phyloP scores from a whole-genome alignment of 2,329 filamentous ascomycete species.

The Balansia obtecta region DNA sequence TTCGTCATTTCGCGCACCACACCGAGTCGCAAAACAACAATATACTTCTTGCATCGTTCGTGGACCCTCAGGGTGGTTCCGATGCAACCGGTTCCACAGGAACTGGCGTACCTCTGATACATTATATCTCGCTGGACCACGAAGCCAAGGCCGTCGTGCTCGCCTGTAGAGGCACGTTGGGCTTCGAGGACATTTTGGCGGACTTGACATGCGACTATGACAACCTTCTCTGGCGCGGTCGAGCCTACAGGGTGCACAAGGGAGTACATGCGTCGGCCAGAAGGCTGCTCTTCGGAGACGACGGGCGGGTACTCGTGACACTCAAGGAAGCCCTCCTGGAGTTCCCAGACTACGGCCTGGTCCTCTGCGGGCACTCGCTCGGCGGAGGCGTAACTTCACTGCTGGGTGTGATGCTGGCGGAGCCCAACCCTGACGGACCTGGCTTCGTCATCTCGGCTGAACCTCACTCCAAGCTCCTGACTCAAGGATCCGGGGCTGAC shows the following conservation, averaged over 20 bases:
- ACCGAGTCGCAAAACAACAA: slow-evolving; percentile 44
- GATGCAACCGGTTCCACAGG: slow-evolving; percentile 52
- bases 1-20: slow-evolving; percentile 51
- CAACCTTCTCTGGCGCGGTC: slow-evolving; percentile 49
- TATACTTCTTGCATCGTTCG: slow-evolving; percentile 56
- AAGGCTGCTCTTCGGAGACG: slow-evolving; percentile 53
- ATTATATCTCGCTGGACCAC: slow-evolving; percentile 61
- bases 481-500: slow-evolving; percentile 17
- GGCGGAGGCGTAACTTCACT: slow-evolving; percentile 59
- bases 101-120: slow-evolving; percentile 56
- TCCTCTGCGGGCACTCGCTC: slow-evolving; percentile 57
- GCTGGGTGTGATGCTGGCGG: slow-evolving; percentile 58
- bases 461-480: slow-evolving; percentile 30
- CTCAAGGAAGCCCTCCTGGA: slow-evolving; percentile 53
- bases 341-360: slow-evolving; percentile 56
- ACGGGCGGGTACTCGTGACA: slow-evolving; percentile 53
- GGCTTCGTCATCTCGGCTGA: slow-evolving; percentile 50
- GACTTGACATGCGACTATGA: slow-evolving; percentile 68
- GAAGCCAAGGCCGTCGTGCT: slow-evolving; percentile 60
- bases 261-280: slow-evolving; percentile 61
- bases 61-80: slow-evolving; percentile 55
- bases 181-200: slow-evolving; percentile 61
- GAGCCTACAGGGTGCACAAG: slow-evolving; percentile 58
- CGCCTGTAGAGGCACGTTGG: slow-evolving; percentile 59
- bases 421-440: slow-evolving; percentile 41